Evolutionary conservation across 2,329 filamentous ascomycete genomes (phyloP).

Genomic region (Neopestalotiopsis rosae): DNA sequence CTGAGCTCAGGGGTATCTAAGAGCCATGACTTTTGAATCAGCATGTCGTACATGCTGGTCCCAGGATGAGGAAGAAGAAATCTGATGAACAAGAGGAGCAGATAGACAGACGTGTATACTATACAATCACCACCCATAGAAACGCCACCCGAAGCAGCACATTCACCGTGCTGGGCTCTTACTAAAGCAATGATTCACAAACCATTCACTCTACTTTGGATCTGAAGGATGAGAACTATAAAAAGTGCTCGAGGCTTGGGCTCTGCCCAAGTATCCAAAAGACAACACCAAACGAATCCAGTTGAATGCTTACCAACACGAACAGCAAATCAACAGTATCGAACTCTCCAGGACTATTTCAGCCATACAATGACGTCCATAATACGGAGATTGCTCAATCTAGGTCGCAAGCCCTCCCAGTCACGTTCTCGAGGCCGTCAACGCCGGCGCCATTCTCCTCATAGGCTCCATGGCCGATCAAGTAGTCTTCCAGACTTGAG

Average conservation of each 20-base stretch:
- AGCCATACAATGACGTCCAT: neutral
- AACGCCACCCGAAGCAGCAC: neutral
- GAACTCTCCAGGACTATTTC: neutral
- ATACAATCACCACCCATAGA: slow-evolving; percentile 7
- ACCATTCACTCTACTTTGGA: neutral
- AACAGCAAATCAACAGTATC: neutral
- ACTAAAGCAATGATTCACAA: neutral
- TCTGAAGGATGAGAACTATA: neutral
- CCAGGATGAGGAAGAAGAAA: neutral
- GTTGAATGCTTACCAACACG: too few species aligned
- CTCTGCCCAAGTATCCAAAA: neutral
- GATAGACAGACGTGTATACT: slow-evolving; percentile 10
- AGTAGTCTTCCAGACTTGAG: neutral
- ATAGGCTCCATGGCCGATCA: neutral
- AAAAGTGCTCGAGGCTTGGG: neutral
- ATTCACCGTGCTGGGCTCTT: neutral
- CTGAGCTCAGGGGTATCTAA: slow-evolving; percentile 44
- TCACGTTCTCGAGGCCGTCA: neutral
- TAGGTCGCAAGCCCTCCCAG: neutral
- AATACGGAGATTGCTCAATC: neutral
- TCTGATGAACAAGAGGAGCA: neutral
- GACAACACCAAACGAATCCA: neutral
- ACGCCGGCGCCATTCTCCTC: neutral
- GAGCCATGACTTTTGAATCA: neutral
- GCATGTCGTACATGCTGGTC: neutral